Evolutionary conservation across 257 asterid species (phyloP), one percentile per base, ranked within the genome.

Genomic region (Nicotiana tomentosiformis): DNA sequence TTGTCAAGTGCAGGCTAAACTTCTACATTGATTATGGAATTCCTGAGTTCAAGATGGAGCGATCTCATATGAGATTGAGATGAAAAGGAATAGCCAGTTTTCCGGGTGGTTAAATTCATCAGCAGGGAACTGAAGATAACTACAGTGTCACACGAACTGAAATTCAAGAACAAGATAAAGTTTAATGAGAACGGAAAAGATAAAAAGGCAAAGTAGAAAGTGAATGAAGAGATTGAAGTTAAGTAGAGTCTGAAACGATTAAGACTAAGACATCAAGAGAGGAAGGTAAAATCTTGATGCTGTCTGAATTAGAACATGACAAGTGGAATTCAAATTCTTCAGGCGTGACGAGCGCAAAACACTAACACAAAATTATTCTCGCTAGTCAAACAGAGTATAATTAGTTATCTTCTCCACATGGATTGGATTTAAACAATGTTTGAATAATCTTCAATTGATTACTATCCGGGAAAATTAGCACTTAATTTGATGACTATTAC

Each of bases 21-120:
- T 84, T 0, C 49, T 89, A 30, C 26, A 23, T 23, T 23, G 39
- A 35, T 35, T 86, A 69, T n/a, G 81, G 81, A 35, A 74, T 78
- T 51, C 96, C 94, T 1, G 78, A 39, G 43, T 80, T 67, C 17
- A 66, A 81, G 32, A 14, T 92, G 12, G 85, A 89, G 20, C 87
- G 91, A 0, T 85, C 85, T 32, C 90, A 2, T 93, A 92, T 49
- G 88, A 87, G 84, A 77, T 89, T 15, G 93, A 91, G 80, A 83
- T 85, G 81, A 83, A 87, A 85, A 86, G 93, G 84, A 82, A 88
- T 83, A 84, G 84, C 8, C 77, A 86, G 86, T 82, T 82, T 70
- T 87, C 91, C 0, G 97, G 97, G 46, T 96, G 99, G 99, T 94
- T 96, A 87, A 86, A 84, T 43, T 91, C 92, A 2, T 88, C 90